phyloP scores from a whole-genome alignment of 345 rosid species.

The Conringia planisiliqua region DNA sequence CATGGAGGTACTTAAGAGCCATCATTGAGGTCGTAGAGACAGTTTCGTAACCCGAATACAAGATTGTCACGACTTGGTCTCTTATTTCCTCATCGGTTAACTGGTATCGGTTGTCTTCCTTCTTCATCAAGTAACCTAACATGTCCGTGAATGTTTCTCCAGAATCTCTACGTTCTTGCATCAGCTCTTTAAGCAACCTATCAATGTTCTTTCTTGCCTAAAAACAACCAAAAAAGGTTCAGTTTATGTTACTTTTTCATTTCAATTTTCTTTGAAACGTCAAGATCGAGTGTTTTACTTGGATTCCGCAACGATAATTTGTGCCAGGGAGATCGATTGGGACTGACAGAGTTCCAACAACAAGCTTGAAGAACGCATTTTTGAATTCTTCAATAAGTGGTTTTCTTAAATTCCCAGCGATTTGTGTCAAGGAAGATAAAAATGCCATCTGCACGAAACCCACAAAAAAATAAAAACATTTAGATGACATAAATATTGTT shows the following conservation, averaged over 20 bases:
- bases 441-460: conserved; percentile 60
- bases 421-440: conserved; percentile 51
- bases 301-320: conserved; percentile 60
- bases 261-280: background rate
- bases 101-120: conserved; percentile 41
- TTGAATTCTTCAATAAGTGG: conserved; percentile 39
- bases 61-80: conserved; percentile 67
- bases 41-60: conserved; percentile 81
- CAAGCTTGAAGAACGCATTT: conserved; percentile 64
- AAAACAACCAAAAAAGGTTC: background rate
- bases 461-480: background rate
- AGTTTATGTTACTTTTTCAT: background rate
- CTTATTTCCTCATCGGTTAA: conserved; percentile 64
- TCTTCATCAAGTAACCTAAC: conserved; percentile 53
- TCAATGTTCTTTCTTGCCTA: conserved; percentile 63
- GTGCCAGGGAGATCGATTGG: conserved; percentile 81
- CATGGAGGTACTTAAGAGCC: conserved; percentile 76
- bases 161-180: conserved; percentile 57
- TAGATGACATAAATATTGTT: background rate
- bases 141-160: conserved; percentile 48
- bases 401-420: conserved; percentile 44
- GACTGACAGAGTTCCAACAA: conserved; percentile 72
- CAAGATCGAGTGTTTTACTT: conserved; percentile 37
- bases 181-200: conserved; percentile 38
- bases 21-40: conserved; percentile 80